phyloP scores from a whole-genome alignment of 2,329 filamentous ascomycete species.

The Fusarium mangiferae region DNA sequence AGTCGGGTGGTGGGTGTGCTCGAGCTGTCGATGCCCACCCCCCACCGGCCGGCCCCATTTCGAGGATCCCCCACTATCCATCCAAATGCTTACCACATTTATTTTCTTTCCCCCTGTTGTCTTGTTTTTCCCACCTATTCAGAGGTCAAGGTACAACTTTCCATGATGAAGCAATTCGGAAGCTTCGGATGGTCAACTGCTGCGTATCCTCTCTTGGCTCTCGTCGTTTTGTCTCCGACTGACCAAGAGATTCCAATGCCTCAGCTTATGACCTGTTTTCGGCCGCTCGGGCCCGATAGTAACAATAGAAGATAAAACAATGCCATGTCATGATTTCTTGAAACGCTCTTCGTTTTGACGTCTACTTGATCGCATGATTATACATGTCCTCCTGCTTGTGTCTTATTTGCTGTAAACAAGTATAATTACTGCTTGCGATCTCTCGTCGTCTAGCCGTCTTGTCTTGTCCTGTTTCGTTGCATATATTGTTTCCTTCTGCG shows the following conservation, averaged over 20 bases:
- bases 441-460: background rate
- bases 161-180: slow-evolving; percentile 45
- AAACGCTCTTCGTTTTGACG: slow-evolving; percentile 12
- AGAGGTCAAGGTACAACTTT: background rate
- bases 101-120: background rate
- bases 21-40: background rate
- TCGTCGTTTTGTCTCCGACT: slow-evolving; percentile 3
- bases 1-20: background rate
- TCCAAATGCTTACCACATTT: slow-evolving; percentile 25
- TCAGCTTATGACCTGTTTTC: background rate
- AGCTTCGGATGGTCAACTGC: slow-evolving; percentile 32
- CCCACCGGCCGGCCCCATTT: slow-evolving; percentile 32
- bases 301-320: background rate
- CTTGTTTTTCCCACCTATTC: background rate
- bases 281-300: background rate
- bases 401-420: background rate
- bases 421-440: slow-evolving; percentile 4
- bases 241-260: background rate
- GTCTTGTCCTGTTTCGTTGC: background rate
- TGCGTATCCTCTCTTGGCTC: slow-evolving; percentile 14
- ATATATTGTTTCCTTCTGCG: background rate
- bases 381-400: background rate
- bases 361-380: slow-evolving; percentile 15
- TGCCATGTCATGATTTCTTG: slow-evolving; percentile 26
- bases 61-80: slow-evolving; percentile 14